Base-by-base conservation (phyloP, 768 basidiomycete species). In the Russula virescens region DNA sequence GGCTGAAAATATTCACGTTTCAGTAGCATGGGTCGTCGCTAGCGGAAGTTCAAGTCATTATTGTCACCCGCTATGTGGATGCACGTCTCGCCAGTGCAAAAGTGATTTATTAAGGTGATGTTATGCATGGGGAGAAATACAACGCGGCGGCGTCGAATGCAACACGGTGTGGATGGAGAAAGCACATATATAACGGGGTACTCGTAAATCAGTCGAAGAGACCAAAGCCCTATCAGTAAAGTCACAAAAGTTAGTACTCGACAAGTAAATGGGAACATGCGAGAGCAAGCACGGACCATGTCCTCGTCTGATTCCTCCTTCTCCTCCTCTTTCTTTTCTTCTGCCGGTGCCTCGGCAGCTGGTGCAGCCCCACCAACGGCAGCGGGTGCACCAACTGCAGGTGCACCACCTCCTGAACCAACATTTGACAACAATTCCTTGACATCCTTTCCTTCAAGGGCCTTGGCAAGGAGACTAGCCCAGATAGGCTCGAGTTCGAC, bases 381-480 rank as follows among this genome's bases (percentile, higher is more conserved):
- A 54, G 81, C 83, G 59, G 77, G 75, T 21, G 79, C 75, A 55
- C 75, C 82, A 64, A 83, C 85, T 58, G 86, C 89, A 53, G 92
- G 88, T 69, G 86, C 91, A 65, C 86, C 94, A 65, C 92, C 94
- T 65, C 95, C 94, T 60, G 91, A 80, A 66, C 96, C 95, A 66
- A 99, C 94, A 81, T 93, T 96, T 66, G 90, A 89, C 68, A 99
- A 84, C 57, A 98, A 82, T 49, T 95, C 94, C 79, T 93, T 98
- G 71, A 99, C 84, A 79, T 98, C 86, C 83, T 96, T 97, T 72
- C 95, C 96, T 78, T 96, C 94, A 58, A 99, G 87, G 40, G 97
- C 96, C 77, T 97, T 98, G 66, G 96, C 91, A 73, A 99, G 91
- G 71, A 99, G 89, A 16, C 88, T 77, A 62, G 94, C 94, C 97